Percentiles rank a stretch among this genome's conserved stretches.
phyloP scores from a whole-genome alignment of 2,329 filamentous ascomycete species.

The Trichoderma sp. region DNA sequence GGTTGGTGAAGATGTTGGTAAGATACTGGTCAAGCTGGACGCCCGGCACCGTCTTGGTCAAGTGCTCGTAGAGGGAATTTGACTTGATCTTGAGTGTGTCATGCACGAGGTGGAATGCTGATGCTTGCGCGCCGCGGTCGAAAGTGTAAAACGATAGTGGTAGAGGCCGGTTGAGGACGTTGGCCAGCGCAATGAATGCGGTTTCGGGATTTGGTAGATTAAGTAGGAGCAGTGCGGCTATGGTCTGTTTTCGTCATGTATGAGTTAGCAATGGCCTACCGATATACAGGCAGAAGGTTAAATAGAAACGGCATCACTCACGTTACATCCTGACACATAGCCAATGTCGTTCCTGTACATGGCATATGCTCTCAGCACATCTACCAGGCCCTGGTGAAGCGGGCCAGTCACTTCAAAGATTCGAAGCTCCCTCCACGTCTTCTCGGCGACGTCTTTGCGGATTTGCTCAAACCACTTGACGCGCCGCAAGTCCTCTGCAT shows the following conservation, averaged over 20 bases:
- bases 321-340: conserved; percentile 71
- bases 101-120: conserved; percentile 67
- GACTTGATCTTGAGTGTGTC: conserved; percentile 65
- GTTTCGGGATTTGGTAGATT: conserved; percentile 63
- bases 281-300: background rate
- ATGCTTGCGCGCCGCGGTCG: conserved; percentile 65
- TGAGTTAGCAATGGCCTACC: conserved; percentile 19
- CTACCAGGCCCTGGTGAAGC: conserved; percentile 63
- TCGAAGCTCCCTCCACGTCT: conserved; percentile 68
- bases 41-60: conserved; percentile 49
- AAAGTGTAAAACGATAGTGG: conserved; percentile 72
- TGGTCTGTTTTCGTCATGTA: conserved; percentile 49
- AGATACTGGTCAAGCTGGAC: conserved; percentile 55
- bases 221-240: conserved; percentile 70
- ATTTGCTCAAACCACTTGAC: conserved; percentile 63
- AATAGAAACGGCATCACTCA: conserved; percentile 42
- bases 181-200: conserved; percentile 70
- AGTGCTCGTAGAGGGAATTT: conserved; percentile 60
- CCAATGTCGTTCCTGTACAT: conserved; percentile 82
- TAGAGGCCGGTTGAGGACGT: conserved; percentile 72
- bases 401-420: conserved; percentile 68
- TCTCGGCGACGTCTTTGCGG: conserved; percentile 58
- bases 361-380: conserved; percentile 74
- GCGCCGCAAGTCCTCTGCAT: conserved; percentile 53
- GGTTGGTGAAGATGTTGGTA: conserved; percentile 56